Base-by-base conservation (phyloP, 495 filamentous ascomycete genomes). In the Corynascus novoguineensis region DNA sequence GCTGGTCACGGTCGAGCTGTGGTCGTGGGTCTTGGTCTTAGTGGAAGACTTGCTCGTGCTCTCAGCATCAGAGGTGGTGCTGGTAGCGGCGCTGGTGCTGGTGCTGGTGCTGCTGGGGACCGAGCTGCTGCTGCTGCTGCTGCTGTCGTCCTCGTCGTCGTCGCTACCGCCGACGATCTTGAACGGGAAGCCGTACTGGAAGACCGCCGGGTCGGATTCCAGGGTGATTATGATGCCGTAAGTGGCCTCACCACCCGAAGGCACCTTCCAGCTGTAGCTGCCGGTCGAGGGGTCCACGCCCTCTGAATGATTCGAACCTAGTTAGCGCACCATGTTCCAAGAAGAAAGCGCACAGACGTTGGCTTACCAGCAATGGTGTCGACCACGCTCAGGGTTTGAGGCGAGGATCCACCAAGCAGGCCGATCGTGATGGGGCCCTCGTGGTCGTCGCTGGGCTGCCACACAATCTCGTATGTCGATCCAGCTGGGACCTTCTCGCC, bases 161-260 rank as follows among this genome's bases (percentile, higher is more conserved):
- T 59, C 47, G 32, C 46, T 22, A 59, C 53, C 53, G 58, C 48
- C 56, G 50, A 29, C 42, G 64, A 79, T 76, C 59, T 64, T 35
- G 70, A 79, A 79, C 41, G 76, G 75, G 72, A 75, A 75, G 19
- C 69, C 70, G 72, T 73, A 79, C 69, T 79, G 76, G 73, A 74
- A 78, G 60, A 69, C 64, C n/a, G 21, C 46, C 11, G 49, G 24
- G 60, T 76, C 56, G 58, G 60, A 57, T 24, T 71, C 70, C 38
- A 63, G 62, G 44, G 57, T 59, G 64, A 79, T 68, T 66, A 66
- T 68, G 65, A 79, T 63, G 53, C 76, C 76, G 60, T 79, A 79
- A 58, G 65, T 68, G 46, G 61, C 64, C 3, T 70, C 59, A 24
- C 50, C 50, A 59, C 73, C 74, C 21, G 76, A 60, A 61, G 53